A percentile compares a stretch with the other conserved stretches of the same genome.
Evolutionary conservation across 495 filamentous ascomycete genomes (phyloP).

Genomic region (Neurospora sp.): DNA sequence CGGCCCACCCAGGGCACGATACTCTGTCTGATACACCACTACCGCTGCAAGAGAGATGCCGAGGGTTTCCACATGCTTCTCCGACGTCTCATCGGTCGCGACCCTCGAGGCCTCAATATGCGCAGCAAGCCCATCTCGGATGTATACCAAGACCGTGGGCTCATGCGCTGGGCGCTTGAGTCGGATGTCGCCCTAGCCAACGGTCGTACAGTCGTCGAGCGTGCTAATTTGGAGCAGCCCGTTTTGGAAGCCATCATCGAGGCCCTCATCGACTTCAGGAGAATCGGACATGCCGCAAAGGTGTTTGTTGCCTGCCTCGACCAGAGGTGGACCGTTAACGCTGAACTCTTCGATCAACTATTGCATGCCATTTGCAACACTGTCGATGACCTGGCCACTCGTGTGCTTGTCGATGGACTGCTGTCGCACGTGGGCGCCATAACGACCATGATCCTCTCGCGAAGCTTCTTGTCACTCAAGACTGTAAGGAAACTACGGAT

Average conservation of each 20-base stretch:
- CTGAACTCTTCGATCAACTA: conserved; percentile 21
- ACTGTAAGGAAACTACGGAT: conserved; percentile 3
- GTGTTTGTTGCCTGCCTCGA: conserved; percentile 24
- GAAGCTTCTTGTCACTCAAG: neutral
- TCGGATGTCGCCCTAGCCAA: conserved; percentile 3
- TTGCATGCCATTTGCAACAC: conserved; percentile 20
- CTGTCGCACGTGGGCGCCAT: conserved; percentile 14
- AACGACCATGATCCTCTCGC: conserved; percentile 6
- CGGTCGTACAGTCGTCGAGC: conserved; percentile 15
- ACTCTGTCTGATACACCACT: conserved; percentile 46
- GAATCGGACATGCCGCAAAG: conserved; percentile 23
- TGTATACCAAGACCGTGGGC: neutral
- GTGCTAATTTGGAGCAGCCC: conserved; percentile 11
- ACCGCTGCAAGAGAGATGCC: conserved; percentile 28
- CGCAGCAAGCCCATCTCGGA: conserved; percentile 6
- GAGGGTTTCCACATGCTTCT: conserved; percentile 31
- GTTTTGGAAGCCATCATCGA: conserved; percentile 27
- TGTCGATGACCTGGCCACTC: conserved; percentile 17
- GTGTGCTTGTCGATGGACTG: conserved; percentile 19
- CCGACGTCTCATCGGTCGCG: conserved; percentile 24
- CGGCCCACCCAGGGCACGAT: conserved; percentile 44
- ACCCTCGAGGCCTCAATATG: conserved; percentile 15
- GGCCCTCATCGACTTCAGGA: conserved; percentile 27
- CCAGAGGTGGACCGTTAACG: conserved; percentile 12
- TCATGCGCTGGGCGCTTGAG: conserved; percentile 10